Conservation (phyloP, 1,284 basidiomycete species). For the Trametes sp. region DNA sequence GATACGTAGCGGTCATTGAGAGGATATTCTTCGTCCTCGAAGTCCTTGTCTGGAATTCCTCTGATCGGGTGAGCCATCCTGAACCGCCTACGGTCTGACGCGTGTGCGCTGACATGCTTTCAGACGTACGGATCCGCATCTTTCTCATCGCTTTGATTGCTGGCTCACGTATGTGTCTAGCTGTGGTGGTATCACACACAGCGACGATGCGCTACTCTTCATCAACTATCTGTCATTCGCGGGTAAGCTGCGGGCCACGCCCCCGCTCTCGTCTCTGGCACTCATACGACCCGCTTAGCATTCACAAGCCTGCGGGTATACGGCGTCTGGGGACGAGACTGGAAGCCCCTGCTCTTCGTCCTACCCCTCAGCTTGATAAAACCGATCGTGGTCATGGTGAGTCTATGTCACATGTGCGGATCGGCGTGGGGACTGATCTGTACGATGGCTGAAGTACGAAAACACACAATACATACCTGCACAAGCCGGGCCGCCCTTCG, state of each 20-base stretch:
- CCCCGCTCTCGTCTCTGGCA: background rate
- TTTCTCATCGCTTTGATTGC: no score
- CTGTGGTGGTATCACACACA: constrained; percentile 8
- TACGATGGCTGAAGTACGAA: constrained; percentile 4
- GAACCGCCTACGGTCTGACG: no score
- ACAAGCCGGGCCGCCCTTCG: constrained; percentile 6
- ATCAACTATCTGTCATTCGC: constrained; percentile 21
- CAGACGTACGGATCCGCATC: constrained; percentile 3
- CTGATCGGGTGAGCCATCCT: constrained; percentile 6
- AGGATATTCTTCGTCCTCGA: constrained; percentile 16
- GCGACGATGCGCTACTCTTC: constrained; percentile 10
- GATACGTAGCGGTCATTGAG: constrained; percentile 19
- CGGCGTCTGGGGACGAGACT: constrained; percentile 22
- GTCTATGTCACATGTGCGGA: no score
- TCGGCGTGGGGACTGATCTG: no score
- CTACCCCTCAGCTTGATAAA: constrained; percentile 15
- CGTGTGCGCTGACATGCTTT: background rate
- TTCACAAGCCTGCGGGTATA: constrained; percentile 22
- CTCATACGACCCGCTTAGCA: no score
- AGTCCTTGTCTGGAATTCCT: constrained; percentile 6
- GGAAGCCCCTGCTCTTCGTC: constrained; percentile 20
- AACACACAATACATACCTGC: background rate
- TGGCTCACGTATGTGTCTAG: background rate
- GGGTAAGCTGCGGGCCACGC: background rate
- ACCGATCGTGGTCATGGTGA: constrained; percentile 15